phyloP scores from a whole-genome alignment of 2,329 filamentous ascomycete genomes.

The Colletotrichum filicis region DNA sequence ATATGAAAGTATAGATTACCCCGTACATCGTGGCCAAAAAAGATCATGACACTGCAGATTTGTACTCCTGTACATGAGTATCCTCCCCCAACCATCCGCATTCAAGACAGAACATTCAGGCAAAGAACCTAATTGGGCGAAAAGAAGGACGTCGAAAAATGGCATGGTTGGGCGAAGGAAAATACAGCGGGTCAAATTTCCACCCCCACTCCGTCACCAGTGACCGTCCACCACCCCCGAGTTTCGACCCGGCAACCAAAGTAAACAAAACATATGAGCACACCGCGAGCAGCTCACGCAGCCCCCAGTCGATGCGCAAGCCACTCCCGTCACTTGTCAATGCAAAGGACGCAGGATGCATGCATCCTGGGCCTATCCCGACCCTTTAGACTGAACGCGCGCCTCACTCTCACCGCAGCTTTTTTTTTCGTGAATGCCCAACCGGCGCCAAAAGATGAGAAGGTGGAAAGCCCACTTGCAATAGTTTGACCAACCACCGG shows the following conservation, averaged over 20 bases:
- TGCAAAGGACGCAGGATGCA: slow-evolving; percentile 15
- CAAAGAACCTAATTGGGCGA: slow-evolving; percentile 6
- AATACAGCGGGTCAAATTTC: neutral
- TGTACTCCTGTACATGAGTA: too few species aligned
- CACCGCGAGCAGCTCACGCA: neutral
- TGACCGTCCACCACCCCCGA: neutral
- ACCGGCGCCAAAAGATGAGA: neutral
- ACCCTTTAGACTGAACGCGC: neutral
- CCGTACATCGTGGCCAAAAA: too few species aligned
- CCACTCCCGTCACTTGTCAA: slow-evolving; percentile 31
- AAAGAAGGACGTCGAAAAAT: neutral
- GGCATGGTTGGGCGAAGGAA: slow-evolving; percentile 12
- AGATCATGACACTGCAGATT: too few species aligned
- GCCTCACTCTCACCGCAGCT: neutral
- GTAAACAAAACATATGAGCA: slow-evolving; percentile 26
- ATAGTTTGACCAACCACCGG: slow-evolving; percentile 28
- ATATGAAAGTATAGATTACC: too few species aligned
- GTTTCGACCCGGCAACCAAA: slow-evolving; percentile 21
- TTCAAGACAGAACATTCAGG: neutral
- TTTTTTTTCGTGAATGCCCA: slow-evolving; percentile 6
- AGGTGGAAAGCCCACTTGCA: neutral
- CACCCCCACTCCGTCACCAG: neutral
- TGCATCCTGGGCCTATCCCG: neutral
- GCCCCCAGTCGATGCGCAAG: slow-evolving; percentile 2
- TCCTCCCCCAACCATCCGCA: neutral